phyloP scores from a whole-genome alignment of 768 basidiomycete genomes.

The Rhodotorula kratochvilovae region DNA sequence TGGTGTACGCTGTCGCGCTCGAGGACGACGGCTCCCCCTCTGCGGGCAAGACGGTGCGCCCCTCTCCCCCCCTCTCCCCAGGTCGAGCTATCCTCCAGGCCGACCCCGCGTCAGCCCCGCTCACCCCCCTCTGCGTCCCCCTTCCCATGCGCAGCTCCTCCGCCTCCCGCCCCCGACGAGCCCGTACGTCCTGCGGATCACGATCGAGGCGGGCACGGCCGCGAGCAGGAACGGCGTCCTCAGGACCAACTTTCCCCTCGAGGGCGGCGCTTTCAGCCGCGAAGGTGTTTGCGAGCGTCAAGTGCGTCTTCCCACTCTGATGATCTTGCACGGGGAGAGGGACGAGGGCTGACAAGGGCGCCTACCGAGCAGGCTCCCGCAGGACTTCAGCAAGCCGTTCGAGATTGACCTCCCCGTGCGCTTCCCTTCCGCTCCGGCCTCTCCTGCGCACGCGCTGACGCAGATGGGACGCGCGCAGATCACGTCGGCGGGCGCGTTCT shows the following conservation, averaged over 20 bases:
- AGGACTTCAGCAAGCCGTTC: conserved; percentile 81
- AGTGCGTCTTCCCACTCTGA: conserved; percentile 53
- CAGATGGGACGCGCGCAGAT: conserved; percentile 52
- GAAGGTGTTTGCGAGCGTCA: conserved; percentile 67
- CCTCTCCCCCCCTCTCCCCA: background rate
- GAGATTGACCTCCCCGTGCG: conserved; percentile 74
- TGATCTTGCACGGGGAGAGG: too few relatives aligned
- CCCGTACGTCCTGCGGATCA: conserved; percentile 79
- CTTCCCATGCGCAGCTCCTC: conserved; percentile 63
- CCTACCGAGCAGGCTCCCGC: conserved; percentile 63
- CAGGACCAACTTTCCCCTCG: conserved; percentile 93
- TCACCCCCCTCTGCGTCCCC: background rate
- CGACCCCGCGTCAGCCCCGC: background rate
- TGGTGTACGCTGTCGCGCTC: conserved; percentile 78
- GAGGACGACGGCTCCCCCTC: conserved; percentile 87
- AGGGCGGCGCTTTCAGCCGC: conserved; percentile 79
- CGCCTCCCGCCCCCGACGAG: conserved; percentile 82
- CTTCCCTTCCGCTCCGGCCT: too few relatives aligned
- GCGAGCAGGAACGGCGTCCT: conserved; percentile 85
- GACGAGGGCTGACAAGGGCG: background rate
- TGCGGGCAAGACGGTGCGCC: conserved; percentile 72
- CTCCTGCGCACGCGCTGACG: background rate
- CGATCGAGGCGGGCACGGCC: conserved; percentile 84
- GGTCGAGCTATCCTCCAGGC: background rate
- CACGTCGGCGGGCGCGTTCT: conserved; percentile 91